These are phyloP conservation scores for Phyllosticta citribraziliensis DNA, from an alignment of 2,329 filamentous ascomycete genomes.

Conservation along the genomic window DNA sequence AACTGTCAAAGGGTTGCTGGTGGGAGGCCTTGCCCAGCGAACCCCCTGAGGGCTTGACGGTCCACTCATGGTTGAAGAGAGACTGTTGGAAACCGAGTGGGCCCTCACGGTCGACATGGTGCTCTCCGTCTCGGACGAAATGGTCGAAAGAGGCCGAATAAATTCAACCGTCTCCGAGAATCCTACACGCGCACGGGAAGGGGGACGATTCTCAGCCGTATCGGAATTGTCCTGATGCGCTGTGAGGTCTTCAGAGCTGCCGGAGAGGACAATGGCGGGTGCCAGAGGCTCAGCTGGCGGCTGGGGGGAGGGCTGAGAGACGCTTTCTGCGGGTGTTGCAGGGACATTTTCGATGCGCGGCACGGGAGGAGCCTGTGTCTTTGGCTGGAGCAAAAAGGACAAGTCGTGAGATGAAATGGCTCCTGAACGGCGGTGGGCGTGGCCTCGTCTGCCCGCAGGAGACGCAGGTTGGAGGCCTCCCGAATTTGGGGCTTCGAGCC, in stretches of 20 bases:
- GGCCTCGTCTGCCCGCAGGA: slow-evolving; percentile 52
- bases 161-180: slow-evolving; percentile 80
- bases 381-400: slow-evolving; percentile 56
- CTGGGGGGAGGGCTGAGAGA: slow-evolving; percentile 2
- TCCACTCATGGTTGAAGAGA: slow-evolving; percentile 65
- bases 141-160: slow-evolving; percentile 71
- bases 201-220: slow-evolving; percentile 25
- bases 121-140: slow-evolving; percentile 76
- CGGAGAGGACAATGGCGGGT: slow-evolving; percentile 25
- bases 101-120: slow-evolving; percentile 59
- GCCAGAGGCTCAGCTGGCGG: slow-evolving; percentile 13
- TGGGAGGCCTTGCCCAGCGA: slow-evolving; percentile 29
- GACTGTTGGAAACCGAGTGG: slow-evolving; percentile 68
- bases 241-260: slow-evolving; percentile 12
- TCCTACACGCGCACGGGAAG: slow-evolving; percentile 58
- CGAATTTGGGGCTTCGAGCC: slow-evolving; percentile 48
- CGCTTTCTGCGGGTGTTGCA: slow-evolving; percentile 2
- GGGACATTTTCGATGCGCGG: slow-evolving; percentile 8
- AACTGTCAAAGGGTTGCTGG: slow-evolving; percentile 20
- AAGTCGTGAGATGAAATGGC: slow-evolving; percentile 80
- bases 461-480: slow-evolving; percentile 36
- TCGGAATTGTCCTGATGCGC: slow-evolving; percentile 22
- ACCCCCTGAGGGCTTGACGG: slow-evolving; percentile 36
- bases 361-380: slow-evolving; percentile 50
- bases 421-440: slow-evolving; percentile 69